Evolutionary conservation across 129 eudicot genomes (phyloP), one percentile per base, ranked within the genome.

Genomic region (Chrysanthemum makinoi): DNA sequence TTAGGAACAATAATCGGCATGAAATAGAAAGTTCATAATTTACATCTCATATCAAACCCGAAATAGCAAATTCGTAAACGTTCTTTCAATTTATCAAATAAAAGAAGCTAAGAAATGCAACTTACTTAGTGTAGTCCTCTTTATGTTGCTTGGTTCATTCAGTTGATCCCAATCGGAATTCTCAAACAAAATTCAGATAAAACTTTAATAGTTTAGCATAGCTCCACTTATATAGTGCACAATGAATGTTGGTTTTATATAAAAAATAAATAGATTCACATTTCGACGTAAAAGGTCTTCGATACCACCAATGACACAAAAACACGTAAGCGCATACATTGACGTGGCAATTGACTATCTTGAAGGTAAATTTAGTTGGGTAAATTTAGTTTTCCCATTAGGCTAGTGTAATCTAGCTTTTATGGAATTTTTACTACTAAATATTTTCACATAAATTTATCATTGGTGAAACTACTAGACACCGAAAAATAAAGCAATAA

Each of bases 161-260:
- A 16, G 26, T 51, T 39, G 61, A 16, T 52, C 43, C 14, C 3
- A 4, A 67, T 49, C 14, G 43, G 13, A 67, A 47, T 20, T 49
- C 44, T 48, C 39, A 73, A 48, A 51, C 44, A 35, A 65, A 63
- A 33, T 24, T 52, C 20, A 28, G 35, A 62, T 63, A 73, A 73
- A 73, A 50, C 44, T 63, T 73, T 51, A 39, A 51, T 35, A 65
- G 19, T 52, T 68, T 69, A 63, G 69, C 52, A 13, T 62, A 62
- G 63, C 64, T 18, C 46, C 62, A 6, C 64, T 63, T 62, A 54
- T 73, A 39, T 50, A 28, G 52, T 52, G 52, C 39, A 5, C 14
- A 62, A 30, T 14, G 59, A 73, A 54, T n/a, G 70, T 53, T 52
- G 78, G 22, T 51, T 59, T 13, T 39, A 1, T 39, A 39, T 0